phyloP scores from a whole-genome alignment of 2,329 filamentous ascomycete genomes.

The Neoarthrinium moseri region DNA sequence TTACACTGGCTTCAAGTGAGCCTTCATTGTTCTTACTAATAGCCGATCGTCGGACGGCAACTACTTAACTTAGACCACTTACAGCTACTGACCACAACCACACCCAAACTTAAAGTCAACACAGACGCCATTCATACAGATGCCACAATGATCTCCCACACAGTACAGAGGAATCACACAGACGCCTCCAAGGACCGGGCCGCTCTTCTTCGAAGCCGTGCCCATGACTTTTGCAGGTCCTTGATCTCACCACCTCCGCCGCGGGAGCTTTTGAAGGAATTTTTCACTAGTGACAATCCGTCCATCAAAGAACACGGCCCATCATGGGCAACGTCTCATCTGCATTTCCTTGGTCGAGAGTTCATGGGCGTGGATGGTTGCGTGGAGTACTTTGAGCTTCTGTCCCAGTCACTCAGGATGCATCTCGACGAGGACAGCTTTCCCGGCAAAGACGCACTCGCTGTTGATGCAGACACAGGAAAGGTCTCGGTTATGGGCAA shows the following conservation, averaged over 20 bases:
- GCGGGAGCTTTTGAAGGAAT: conserved; percentile 7
- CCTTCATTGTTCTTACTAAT: too few species aligned
- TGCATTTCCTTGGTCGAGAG: conserved; percentile 10
- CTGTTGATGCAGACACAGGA: conserved; percentile 7
- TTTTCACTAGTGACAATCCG: conserved; percentile 12
- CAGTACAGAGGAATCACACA: conserved; percentile 3
- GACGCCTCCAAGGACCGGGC: not conserved
- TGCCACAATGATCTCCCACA: conserved; percentile 9
- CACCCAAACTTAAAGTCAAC: not conserved
- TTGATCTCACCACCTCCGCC: conserved; percentile 6
- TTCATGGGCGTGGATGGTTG: conserved; percentile 7
- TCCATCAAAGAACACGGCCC: conserved; percentile 12
- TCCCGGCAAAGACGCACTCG: conserved; percentile 10
- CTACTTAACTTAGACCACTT: not conserved
- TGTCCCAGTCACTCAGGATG: conserved; percentile 10
- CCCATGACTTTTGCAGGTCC: conserved; percentile 12
- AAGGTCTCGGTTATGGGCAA: conserved; percentile 9
- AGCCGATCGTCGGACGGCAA: too few species aligned
- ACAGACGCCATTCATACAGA: too few species aligned
- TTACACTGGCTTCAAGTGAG: too few species aligned
- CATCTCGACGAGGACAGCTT: conserved; percentile 11
- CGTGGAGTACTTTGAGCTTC: conserved; percentile 10
- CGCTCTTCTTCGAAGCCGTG: conserved; percentile 7
- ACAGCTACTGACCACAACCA: not conserved
- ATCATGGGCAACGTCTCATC: conserved; percentile 3